These are phyloP conservation scores for Cladosporium sp. DNA, from an alignment of 2,329 filamentous ascomycete genomes.

Conservation along the genomic window DNA sequence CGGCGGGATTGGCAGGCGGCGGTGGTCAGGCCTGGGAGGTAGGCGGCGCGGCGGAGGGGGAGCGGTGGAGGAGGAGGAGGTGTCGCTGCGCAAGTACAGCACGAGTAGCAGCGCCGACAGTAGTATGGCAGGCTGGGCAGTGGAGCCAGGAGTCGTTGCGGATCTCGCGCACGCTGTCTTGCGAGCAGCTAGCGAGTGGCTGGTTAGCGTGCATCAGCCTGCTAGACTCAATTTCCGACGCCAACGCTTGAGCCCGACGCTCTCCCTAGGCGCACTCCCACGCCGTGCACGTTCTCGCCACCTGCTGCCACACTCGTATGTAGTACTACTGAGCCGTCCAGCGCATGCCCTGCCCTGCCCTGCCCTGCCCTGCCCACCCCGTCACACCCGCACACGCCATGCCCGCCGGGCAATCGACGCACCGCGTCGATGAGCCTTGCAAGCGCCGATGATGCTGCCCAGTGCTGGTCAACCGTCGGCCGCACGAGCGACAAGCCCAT, in stretches of 20 bases:
- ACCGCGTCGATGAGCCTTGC: background rate
- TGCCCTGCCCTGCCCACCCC: no score
- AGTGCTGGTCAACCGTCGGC: background rate
- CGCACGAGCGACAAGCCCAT: background rate
- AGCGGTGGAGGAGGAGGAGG: background rate
- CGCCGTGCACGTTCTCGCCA: background rate
- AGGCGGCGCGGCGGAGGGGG: background rate
- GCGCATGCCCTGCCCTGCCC: background rate
- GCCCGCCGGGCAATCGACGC: background rate
- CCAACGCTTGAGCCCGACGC: background rate
- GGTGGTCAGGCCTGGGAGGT: background rate
- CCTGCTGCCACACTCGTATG: background rate
- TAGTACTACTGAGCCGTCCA: no score
- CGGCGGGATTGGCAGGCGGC: background rate
- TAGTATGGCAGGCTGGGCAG: conserved; percentile 1
- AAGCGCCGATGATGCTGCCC: conserved; percentile 4
- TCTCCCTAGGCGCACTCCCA: no score
- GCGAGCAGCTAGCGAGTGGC: background rate
- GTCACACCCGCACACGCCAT: background rate
- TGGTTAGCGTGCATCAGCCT: background rate
- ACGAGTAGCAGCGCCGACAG: no score
- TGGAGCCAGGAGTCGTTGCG: conserved; percentile 4
- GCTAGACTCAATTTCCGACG: no score
- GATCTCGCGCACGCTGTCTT: background rate
- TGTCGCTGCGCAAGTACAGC: background rate